Base-by-base conservation (phyloP, 768 basidiomycete species). In the Galerina marginata region DNA sequence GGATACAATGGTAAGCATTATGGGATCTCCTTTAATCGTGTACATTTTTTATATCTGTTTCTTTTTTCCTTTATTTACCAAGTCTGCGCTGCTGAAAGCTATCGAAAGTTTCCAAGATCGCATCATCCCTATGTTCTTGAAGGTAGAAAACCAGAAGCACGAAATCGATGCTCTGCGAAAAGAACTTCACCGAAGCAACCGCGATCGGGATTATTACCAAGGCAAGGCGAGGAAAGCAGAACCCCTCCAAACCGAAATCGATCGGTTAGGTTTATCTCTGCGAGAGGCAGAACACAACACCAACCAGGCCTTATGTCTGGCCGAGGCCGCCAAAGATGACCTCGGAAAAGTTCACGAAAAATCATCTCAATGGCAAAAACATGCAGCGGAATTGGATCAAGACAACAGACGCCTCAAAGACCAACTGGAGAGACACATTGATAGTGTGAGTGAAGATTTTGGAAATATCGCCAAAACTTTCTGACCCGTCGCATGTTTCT, bases 61-160 rank as follows among this genome's bases (percentile, higher is more conserved):
- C 12, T 23, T 29, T 59, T 50, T 33, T 44, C 56, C n/a, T 39
- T 16, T 44, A 6, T 50, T 14, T 15, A 39, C 37, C 12, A 49
- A 82, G 81, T 55, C 59, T 3, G 56, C 62, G 45, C 64, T 83
- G 6, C 60, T 77, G n/a, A 60, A 69, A 43, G 77, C 79, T 3
- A 62, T 82, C 5, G 66, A 72, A 25, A 74, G 80, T 50, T 81
- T 83, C 62, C 75, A 73, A 39, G 65, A 74, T 16, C 77, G 80
- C 6, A 77, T 82, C 14, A 65, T 75, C 14, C 82, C 82, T 7
- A 15, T 77, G 1, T 81, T 79, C 55, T 64, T 60, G 29, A 67
- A 62, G 47, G 56, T 71, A 12, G 72, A 75, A 37, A 61, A 57
- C 29, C 76, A 78, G 56, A 58, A 67, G 4, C 60, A 66, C 26